Conservation (phyloP, 805 yeast genomes). For the Myxozyma nipponensis region DNA sequence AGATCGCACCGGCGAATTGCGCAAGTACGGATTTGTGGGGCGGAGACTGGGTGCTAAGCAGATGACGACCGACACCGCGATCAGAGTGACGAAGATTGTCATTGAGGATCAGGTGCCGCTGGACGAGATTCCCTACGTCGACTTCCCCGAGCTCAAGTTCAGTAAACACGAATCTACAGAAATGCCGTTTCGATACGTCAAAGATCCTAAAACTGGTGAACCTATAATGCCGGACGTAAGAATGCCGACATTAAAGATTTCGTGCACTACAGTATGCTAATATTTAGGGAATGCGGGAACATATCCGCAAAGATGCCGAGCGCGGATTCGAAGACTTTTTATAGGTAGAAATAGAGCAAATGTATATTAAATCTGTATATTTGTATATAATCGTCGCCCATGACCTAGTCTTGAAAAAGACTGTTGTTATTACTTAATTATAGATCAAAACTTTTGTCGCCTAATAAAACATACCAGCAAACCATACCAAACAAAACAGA, state of each 20-base stretch:
- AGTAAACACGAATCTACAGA: conserved; percentile 87
- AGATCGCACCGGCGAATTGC: conserved; percentile 87
- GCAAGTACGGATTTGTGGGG: conserved; percentile 82
- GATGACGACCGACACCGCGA: conserved; percentile 98
- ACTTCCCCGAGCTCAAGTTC: conserved; percentile 90
- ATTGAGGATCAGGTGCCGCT: conserved; percentile 56
- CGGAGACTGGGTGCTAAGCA: conserved; percentile 83
- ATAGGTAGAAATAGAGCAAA: conserved; percentile 3
- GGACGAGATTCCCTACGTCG: conserved; percentile 76
- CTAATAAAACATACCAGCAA: too few relatives aligned
- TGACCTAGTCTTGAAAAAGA: neutral
- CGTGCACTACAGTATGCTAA: neutral
- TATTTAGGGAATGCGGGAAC: conserved; percentile 69
- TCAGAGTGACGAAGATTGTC: conserved; percentile 82
- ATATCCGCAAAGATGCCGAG: conserved; percentile 81
- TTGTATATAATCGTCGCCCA: neutral
- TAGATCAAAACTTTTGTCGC: neutral
- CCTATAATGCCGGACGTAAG: conserved; percentile 74
- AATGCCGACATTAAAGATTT: neutral
- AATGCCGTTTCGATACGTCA: conserved; percentile 93
- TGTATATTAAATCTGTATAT: too few relatives aligned
- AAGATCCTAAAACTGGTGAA: conserved; percentile 50
- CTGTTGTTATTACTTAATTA: too few relatives aligned
- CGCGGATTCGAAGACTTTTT: conserved; percentile 48
- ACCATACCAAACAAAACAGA: too few relatives aligned